phyloP scores from a whole-genome alignment of 116 monocot genomes.

The Thalassia testudinum region DNA sequence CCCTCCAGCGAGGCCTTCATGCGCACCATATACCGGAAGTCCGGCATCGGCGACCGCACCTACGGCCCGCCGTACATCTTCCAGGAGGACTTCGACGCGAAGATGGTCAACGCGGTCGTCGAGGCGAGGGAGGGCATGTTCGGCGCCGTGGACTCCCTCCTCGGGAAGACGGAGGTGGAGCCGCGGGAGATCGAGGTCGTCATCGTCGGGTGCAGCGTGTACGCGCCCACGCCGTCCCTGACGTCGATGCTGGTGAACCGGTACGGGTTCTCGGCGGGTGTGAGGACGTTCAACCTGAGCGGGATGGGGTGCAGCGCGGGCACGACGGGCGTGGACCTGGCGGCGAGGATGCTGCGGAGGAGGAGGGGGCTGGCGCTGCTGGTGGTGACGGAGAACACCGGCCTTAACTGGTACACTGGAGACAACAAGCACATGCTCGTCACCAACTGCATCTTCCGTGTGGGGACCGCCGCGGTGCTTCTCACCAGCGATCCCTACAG shows the following conservation, averaged over 20 bases:
- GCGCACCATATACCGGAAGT: constrained; percentile 16
- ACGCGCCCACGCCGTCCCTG: constrained; percentile 15
- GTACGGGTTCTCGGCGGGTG: constrained; percentile 1
- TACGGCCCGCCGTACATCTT: constrained; percentile 18
- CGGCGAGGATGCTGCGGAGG: neutral
- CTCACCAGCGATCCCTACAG: constrained; percentile 1
- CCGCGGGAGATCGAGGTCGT: constrained; percentile 7
- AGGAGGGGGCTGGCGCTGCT: neutral
- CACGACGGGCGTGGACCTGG: neutral
- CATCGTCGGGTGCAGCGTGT: constrained; percentile 14
- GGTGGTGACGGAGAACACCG: constrained; percentile 8
- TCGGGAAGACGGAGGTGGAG: constrained; percentile 10
- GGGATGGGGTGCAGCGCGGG: constrained; percentile 17
- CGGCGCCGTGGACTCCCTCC: constrained; percentile 9
- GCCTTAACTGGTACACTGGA: constrained; percentile 11
- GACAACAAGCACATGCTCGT: constrained; percentile 10
- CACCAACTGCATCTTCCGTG: constrained; percentile 12
- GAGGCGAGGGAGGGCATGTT: constrained; percentile 26
- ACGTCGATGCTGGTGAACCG: constrained; percentile 4
- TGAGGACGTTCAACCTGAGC: constrained; percentile 8
- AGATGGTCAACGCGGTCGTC: constrained; percentile 1
- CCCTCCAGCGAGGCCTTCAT: constrained; percentile 5
- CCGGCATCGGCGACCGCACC: constrained; percentile 14
- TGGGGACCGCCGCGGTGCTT: constrained; percentile 9
- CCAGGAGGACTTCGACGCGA: constrained; percentile 3